Evolutionary conservation across 1,139 yeast species (phyloP), one percentile per base, ranked within the genome.

Genomic region (Wickerhamomyces sp.): DNA sequence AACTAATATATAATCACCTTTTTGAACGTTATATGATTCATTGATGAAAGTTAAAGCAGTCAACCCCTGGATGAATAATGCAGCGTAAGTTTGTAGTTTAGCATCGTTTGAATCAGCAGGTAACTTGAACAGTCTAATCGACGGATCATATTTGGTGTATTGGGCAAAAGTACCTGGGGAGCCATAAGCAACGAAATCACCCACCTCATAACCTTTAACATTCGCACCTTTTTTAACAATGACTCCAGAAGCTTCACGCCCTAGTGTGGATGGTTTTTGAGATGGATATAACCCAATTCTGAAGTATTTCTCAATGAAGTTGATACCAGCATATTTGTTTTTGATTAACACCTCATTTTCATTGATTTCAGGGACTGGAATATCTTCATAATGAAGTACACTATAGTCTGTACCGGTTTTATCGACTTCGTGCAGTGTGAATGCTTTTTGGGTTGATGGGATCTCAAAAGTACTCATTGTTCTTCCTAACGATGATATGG

Each of bases 201-300:
- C 96, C 27, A 82, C 79, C 45, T 72, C 63, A 61, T 68, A 81
- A 39, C 72, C 65, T 27, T 69, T 65, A 26, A 86, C 95, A 1
- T 72, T 65, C 2, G 67, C 55, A 30, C 96, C 97, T 18, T 78
- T 76, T 18, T 82, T 78, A 34, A 75, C 93, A 41, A 90, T 78
- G 15, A 66, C 75, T 33, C 96, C 97, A 34, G 85, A 70, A 4
- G 91, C 96, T 63, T 90, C 96, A 48, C 90, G 73, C n/a, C 97
- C 97, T 37, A 86, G 71, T 36, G 78, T 67, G 47, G 71, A 72
- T 0, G 97, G 97, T 40, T 70, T 63, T 34, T 64, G 55, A 3
- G 72, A 60, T 6, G 87, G 84, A 59, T 89, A 90, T 7, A 83
- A 58, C 3, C 96, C 96, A 44, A 69, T 75, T 59, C 97, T 76